phyloP scores from a whole-genome alignment of 2,329 filamentous ascomycete genomes.

The Ceratocystis harringtonii region DNA sequence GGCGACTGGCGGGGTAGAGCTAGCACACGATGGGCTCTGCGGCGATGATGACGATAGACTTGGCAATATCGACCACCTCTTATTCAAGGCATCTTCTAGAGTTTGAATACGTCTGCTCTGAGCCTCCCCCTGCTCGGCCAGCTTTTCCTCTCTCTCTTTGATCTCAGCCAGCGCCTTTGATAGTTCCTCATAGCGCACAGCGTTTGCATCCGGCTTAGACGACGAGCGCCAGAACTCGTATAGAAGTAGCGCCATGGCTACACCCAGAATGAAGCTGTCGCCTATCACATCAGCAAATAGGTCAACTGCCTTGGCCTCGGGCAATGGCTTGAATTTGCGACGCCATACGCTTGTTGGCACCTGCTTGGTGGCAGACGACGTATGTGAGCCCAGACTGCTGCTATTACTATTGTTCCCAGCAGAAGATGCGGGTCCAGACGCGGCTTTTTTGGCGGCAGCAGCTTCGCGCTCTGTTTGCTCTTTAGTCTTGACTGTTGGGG shows the following conservation, averaged over 20 bases:
- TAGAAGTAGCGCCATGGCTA: conserved; percentile 41
- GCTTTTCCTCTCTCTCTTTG: conserved; percentile 34
- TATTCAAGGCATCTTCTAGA: conserved; percentile 41
- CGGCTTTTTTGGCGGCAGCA: conserved; percentile 18
- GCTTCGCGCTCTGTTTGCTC: conserved; percentile 42
- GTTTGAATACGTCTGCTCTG: conserved; percentile 34
- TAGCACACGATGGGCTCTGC: neutral
- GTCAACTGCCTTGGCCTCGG: conserved; percentile 50
- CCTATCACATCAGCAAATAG: conserved; percentile 52
- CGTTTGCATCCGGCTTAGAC: conserved; percentile 45
- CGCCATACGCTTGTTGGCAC: conserved; percentile 37
- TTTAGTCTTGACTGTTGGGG: conserved; percentile 50
- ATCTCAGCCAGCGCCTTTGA: conserved; percentile 35
- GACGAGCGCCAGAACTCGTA: conserved; percentile 46
- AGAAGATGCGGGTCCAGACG: neutral
- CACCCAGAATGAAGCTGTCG: conserved; percentile 46
- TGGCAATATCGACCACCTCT: conserved; percentile 35
- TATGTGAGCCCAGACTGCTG: neutral
- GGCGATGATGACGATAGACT: conserved; percentile 15
- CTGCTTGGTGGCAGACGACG: conserved; percentile 10
- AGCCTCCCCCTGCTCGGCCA: conserved; percentile 32
- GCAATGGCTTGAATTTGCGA: conserved; percentile 47
- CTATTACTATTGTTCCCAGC: neutral
- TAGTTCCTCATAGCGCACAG: conserved; percentile 38
- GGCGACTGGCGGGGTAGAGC: neutral